Percentiles rank a stretch among this genome's conserved stretches.
phyloP scores from a whole-genome alignment of 768 basidiomycete species.

The Mycena polygramma region DNA sequence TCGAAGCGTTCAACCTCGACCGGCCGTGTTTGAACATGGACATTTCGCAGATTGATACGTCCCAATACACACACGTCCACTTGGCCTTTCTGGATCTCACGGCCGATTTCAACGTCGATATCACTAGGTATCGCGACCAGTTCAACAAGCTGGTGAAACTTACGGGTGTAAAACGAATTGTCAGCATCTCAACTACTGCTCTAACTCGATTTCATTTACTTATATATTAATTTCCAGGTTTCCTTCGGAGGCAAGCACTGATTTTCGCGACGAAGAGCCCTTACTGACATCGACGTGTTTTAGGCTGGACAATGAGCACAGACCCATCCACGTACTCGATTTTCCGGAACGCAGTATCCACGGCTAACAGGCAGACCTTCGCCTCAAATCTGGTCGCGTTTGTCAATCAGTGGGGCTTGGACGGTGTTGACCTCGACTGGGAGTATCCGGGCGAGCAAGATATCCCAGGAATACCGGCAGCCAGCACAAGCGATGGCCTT shows the following conservation, averaged over 20 bases:
- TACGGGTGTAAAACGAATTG: conserved; percentile 8
- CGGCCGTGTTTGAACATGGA: conserved; percentile 18
- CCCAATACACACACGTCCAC: conserved; percentile 9
- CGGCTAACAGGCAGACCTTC: neutral
- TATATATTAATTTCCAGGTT: too few relatives aligned
- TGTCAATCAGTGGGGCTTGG: neutral
- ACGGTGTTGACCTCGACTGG: conserved; percentile 6
- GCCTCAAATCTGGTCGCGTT: neutral
- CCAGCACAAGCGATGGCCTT: neutral
- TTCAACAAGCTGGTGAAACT: neutral
- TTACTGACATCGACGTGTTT: too few relatives aligned
- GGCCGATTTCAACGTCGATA: neutral
- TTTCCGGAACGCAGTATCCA: neutral
- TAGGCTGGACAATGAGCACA: neutral
- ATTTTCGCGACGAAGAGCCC: too few relatives aligned
- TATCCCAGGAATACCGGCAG: conserved; percentile 10
- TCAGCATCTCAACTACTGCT: too few relatives aligned
- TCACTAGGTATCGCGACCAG: neutral
- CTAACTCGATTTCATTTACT: too few relatives aligned
- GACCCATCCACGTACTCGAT: neutral
- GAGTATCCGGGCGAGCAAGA: conserved; percentile 13
- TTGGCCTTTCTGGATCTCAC: conserved; percentile 12
- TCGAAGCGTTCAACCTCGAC: conserved; percentile 11
- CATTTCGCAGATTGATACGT: neutral
- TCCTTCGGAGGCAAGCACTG: too few relatives aligned